Conservation (phyloP, 257 asterid genomes). For the Prunella vulgaris region DNA sequence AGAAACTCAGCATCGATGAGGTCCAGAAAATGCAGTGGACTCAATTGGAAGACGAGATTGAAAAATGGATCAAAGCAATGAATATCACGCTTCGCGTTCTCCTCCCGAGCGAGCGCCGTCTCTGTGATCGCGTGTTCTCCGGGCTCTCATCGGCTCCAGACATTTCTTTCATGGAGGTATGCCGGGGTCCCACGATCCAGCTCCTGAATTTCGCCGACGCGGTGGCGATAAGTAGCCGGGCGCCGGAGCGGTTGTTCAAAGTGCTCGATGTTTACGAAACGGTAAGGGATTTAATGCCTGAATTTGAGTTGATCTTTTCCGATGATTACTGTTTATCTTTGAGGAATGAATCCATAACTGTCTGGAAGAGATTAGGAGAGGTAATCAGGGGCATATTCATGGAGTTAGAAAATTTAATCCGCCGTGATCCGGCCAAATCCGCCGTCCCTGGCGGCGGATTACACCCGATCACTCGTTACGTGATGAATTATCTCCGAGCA, state of each 20-base stretch:
- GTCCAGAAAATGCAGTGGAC: conserved; percentile 79
- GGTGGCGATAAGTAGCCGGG: conserved; percentile 67
- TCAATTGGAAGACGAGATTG: conserved; percentile 73
- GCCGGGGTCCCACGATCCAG: conserved; percentile 57
- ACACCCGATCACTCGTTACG: conserved; percentile 83
- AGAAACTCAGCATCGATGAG: conserved; percentile 68
- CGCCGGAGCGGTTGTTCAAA: conserved; percentile 82
- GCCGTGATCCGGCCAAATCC: conserved; percentile 69
- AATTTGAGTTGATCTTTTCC: conserved; percentile 59
- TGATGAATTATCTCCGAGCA: conserved; percentile 83
- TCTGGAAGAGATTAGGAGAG: conserved; percentile 77
- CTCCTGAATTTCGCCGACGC: conserved; percentile 78
- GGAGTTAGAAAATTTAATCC: conserved; percentile 83
- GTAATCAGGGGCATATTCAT: conserved; percentile 68
- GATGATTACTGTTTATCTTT: conserved; percentile 49
- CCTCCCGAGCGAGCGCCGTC: conserved; percentile 75
- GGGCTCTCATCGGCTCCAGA: conserved; percentile 61
- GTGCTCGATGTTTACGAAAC: conserved; percentile 83
- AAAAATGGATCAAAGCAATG: conserved; percentile 68
- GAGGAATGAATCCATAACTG: conserved; percentile 59
- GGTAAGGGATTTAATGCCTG: conserved; percentile 72
- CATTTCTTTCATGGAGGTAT: conserved; percentile 61
- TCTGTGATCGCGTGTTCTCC: conserved; percentile 61
- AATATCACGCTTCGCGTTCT: conserved; percentile 55
- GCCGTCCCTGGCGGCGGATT: conserved; percentile 87